Conservation (phyloP, 495 filamentous ascomycete species). For the Penicillium turbatum region DNA sequence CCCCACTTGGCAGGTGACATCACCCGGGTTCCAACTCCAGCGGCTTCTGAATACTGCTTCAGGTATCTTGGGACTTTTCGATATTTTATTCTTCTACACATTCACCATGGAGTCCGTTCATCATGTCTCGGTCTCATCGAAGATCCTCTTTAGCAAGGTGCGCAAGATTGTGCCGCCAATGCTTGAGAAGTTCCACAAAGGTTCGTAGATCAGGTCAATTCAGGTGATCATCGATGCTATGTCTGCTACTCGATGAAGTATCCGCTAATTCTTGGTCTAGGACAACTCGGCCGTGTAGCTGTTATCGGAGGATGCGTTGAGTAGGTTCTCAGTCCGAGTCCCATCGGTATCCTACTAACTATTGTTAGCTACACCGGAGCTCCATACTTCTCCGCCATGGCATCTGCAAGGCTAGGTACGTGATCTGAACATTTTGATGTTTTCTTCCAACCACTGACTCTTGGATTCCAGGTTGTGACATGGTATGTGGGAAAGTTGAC, state of each 20-base stretch:
- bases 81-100: background rate
- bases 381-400: conserved; percentile 97
- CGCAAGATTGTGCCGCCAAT: conserved; percentile 91
- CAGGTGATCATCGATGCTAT: background rate
- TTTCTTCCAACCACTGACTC: background rate
- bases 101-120: conserved; percentile 37
- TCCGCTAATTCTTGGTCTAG: conserved; percentile 39
- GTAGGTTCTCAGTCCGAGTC: conserved; percentile 30
- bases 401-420: conserved; percentile 73
- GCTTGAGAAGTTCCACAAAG: conserved; percentile 96
- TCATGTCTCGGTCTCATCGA: conserved; percentile 55
- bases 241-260: background rate
- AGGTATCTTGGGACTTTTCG: conserved; percentile 4
- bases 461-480: conserved; percentile 61
- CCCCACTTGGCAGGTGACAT: conserved; percentile 45
- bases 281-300: conserved; percentile 85
- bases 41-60: conserved; percentile 11
- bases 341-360: conserved; percentile 15
- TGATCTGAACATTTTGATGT: background rate
- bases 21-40: conserved; percentile 22
- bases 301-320: conserved; percentile 95
- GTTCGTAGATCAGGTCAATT: conserved; percentile 36
- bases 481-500: conserved; percentile 46
- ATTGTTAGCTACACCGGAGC: conserved; percentile 79
- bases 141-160: conserved; percentile 73